phyloP scores from a whole-genome alignment of 2,329 filamentous ascomycete species.

The Diaporthe ilicicola region DNA sequence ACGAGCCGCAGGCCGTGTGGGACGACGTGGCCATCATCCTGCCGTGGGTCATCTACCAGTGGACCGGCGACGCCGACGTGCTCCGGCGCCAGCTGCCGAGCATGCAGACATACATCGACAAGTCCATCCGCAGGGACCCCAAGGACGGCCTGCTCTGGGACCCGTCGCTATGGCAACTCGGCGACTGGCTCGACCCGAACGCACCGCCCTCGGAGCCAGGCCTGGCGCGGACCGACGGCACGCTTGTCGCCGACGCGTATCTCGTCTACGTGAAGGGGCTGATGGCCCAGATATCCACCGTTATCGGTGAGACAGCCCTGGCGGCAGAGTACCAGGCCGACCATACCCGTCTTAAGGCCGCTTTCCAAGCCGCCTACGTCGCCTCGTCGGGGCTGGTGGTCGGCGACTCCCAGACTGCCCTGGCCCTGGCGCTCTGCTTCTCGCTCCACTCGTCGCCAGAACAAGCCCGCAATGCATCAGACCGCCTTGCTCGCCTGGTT shows the following conservation, averaged over 20 bases:
- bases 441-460: constrained; percentile 32
- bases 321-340: constrained; percentile 37
- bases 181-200: constrained; percentile 52
- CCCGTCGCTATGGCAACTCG: constrained; percentile 42
- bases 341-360: constrained; percentile 33
- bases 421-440: constrained; percentile 40
- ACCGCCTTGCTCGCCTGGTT: constrained; percentile 32
- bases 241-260: constrained; percentile 49
- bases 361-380: constrained; percentile 42
- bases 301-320: constrained; percentile 37
- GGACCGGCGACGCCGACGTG: constrained; percentile 41
- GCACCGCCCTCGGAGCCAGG: constrained; percentile 46
- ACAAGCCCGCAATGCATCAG: neutral
- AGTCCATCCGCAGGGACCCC: constrained; percentile 39
- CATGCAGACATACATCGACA: constrained; percentile 43
- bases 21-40: constrained; percentile 43
- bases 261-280: constrained; percentile 45
- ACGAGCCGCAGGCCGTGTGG: constrained; percentile 44
- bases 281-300: constrained; percentile 38
- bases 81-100: constrained; percentile 40
- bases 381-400: constrained; percentile 34
- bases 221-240: constrained; percentile 43
- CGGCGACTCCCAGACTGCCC: constrained; percentile 41
- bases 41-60: constrained; percentile 43
- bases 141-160: constrained; percentile 46